phyloP scores from a whole-genome alignment of 768 basidiomycete species.

The Russula ochroleuca region DNA sequence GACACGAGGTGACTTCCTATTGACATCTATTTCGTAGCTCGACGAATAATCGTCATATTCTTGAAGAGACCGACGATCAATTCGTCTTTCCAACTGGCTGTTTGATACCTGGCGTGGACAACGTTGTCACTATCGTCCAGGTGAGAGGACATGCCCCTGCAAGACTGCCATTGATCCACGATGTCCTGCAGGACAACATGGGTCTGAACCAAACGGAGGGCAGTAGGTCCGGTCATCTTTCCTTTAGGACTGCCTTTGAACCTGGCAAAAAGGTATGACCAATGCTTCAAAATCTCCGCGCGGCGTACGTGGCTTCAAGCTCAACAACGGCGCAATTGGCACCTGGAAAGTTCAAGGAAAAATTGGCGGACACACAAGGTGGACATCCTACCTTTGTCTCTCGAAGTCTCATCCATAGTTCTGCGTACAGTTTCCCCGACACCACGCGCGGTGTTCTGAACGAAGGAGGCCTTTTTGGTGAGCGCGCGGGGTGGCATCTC shows the following conservation, averaged over 20 bases:
- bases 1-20: background rate
- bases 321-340: constrained; percentile 51
- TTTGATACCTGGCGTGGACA: constrained; percentile 51
- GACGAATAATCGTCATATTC: constrained; percentile 55
- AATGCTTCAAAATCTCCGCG: constrained; percentile 68
- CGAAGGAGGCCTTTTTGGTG: constrained; percentile 44
- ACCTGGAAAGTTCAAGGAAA: constrained; percentile 47
- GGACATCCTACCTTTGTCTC: constrained; percentile 7
- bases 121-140: constrained; percentile 75
- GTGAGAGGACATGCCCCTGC: constrained; percentile 35
- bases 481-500: constrained; percentile 47
- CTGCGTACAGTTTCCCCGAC: constrained; percentile 59
- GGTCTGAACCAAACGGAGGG: constrained; percentile 57
- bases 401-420: background rate
- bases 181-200: constrained; percentile 61
- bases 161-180: background rate
- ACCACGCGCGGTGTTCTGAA: constrained; percentile 48
- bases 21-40: constrained; percentile 42
- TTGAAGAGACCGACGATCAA: constrained; percentile 64
- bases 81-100: constrained; percentile 59
- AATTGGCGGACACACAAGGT: constrained; percentile 42
- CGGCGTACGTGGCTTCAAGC: constrained; percentile 70
- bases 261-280: constrained; percentile 35
- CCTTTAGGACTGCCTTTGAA: background rate
- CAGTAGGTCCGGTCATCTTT: constrained; percentile 39